A percentile compares a stretch with the other conserved stretches of the same genome.
Conservation (phyloP, 768 basidiomycete genomes). For the Agaricus blazei region DNA sequence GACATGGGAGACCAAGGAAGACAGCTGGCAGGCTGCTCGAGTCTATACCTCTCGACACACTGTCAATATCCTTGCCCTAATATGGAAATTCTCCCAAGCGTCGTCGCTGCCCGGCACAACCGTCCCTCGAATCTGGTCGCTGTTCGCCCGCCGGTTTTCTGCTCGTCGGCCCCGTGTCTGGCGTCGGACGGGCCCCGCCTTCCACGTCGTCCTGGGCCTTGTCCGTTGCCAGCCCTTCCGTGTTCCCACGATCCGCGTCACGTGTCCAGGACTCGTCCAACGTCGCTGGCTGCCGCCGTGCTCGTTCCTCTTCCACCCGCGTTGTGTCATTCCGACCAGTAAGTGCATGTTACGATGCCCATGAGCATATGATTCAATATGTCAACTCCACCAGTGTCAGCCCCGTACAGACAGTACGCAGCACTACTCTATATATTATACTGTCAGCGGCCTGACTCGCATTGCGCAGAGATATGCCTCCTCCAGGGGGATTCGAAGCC, state of each 20-base stretch:
- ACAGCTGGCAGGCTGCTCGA: conserved; percentile 24
- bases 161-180: neutral
- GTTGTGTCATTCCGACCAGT: conserved; percentile 1
- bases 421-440: conserved; percentile 17
- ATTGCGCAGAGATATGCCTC: conserved; percentile 87
- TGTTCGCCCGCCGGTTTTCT: neutral
- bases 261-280: neutral
- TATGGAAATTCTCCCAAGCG: conserved; percentile 7
- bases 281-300: neutral
- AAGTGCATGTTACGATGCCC: neutral
- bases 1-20: conserved; percentile 55
- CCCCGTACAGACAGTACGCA: conserved; percentile 60
- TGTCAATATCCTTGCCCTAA: conserved; percentile 12
- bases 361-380: conserved; percentile 1
- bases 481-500: conserved; percentile 85
- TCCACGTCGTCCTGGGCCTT: neutral
- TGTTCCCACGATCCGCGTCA: neutral
- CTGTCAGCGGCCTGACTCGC: neutral
- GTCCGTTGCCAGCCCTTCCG: neutral
- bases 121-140: neutral
- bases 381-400: conserved; percentile 39
- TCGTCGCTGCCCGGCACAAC: conserved; percentile 4
- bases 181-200: neutral
- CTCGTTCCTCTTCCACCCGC: conserved; percentile 13
- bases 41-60: conserved; percentile 16